Evolutionary conservation across 331 rosid species (phyloP), one percentile per base, ranked within the genome.

Genomic region (Prunus yedoensis): DNA sequence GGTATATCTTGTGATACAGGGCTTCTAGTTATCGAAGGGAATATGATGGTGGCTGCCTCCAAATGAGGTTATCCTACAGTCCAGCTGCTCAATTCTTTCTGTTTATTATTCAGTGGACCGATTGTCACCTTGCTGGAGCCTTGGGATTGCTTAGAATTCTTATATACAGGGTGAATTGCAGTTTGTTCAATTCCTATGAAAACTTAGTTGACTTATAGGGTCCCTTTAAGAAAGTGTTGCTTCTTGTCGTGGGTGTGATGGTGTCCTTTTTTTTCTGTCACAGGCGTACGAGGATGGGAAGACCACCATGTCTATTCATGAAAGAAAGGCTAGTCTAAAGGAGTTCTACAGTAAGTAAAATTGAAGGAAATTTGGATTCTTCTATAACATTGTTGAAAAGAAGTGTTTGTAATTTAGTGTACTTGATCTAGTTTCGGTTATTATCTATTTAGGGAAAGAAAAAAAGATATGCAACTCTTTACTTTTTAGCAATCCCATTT

Each of bases 11-110:
- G 79, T 25, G 51, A 63, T 68, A 56, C 87, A 94, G 98, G 85
- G 96, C 98, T 57, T 91, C 97, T 52, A 93, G 83, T 71, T 86
- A 86, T 87, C 93, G 91, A 38, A 83, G 85, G 54, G 98, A 91
- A 15, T 74, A 38, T 4, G 92, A 82, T 30, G 97, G 98, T 21
- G 86, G 84, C 30, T 84, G 91, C 89, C 83, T 94, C n/a, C 98
- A 90, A 41, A 91, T 94, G 98, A 94, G 97, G 74, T 76, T 94
- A 76, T 91, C 95, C 12, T 90, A 94, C 81, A 87, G 96, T 66
- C 90, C 96, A 13, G 88, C 89, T 15, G 96, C 97, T 0, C 96
- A 87, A 11, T 87, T 94, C 41, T 84, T 91, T 71, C 94, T 87
- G 64, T 87, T 91, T 62, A 81, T 94, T 49, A 86, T 94, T 81